Base-by-base conservation (phyloP, 228 moss, liverwort and hornwort species). In the Sphagnum fallax region DNA sequence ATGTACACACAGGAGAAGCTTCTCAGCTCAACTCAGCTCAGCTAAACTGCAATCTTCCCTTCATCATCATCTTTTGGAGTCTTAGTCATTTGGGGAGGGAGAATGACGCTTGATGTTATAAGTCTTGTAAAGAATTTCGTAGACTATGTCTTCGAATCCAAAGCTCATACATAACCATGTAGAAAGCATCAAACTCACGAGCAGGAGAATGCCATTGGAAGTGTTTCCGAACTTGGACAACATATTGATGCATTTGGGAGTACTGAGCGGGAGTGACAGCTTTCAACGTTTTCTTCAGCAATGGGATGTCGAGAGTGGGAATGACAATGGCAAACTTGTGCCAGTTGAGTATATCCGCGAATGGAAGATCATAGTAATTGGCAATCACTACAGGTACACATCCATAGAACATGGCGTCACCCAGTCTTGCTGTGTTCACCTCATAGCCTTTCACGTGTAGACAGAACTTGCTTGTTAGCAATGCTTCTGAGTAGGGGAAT, bases 321-420 rank as follows among this genome's bases (percentile, higher is more conserved):
- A 81, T 74, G 4, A 85, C 75, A n/a, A 82, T 76, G 10, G 85
- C 58, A 57, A 82, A 75, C 60, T 82, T 71, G 0, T 4, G 71
- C 82, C 85, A 85, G 15, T 85, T 72, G 65, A 85, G 1, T 5
- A 79, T 67, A 18, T 72, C 74, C 5, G 69, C 73, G 48, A 79
- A 79, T 0, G 85, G 82, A 4, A 85, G 74, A 55, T 85, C 85
- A 57, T 79, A 85, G 14, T 85, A 76, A 62, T 85, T 72, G 2
- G 82, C 65, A 48, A 85, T 53, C 6, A 85, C 72, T 0, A 82
- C 85, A 0, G 85, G 85, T 0, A 85, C 82, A 47, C 85, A 85
- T 8, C 78, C 78, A n/a, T 71, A 85, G 55, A 63, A 71, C 49
- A 85, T 78, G 0, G 79, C 78, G 52, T 85, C 78, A 10, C 71